Base-by-base conservation (phyloP, 768 basidiomycete genomes). In the Gelatoporia subvermispora region DNA sequence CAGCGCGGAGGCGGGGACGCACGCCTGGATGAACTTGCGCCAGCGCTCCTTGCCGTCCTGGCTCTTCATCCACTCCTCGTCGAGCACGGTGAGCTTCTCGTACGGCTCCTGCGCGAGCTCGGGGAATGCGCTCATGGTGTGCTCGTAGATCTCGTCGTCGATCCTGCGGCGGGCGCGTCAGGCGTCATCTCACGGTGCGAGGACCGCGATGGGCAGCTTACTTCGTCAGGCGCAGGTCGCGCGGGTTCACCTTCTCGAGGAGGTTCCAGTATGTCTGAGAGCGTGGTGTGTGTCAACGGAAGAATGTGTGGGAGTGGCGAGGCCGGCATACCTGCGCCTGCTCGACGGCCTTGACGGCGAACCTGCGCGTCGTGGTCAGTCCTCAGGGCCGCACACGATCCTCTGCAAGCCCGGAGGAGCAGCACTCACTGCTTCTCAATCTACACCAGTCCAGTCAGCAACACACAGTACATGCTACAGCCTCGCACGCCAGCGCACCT, bases 51-150 rank as follows among this genome's bases (percentile, higher is more conserved):
- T 99, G 43, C 89, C 93, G 8, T 80, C 77, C 1, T 75, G 67
- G 52, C 82, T 88, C 77, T 99, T 99, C 82, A 98, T 84, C 78
- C 82, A 82, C 1, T 93, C 87, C 66, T 99, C 96, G 64, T 95
- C 85, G 4, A 98, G 70, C 57, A 78, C 68, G 41, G 62, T 55
- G 16, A 87, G 67, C 31, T 71, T 69, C 28, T 67, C 68, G 40
- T 70, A 63, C 5, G 66, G 62, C 42, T 63, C 57, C 48, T 64
- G 57, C 20, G 64, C 62, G 48, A 76, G 76, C 65, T 97, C 93
- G 17, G 96, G 94, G 71, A 99, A 99, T 21, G 73, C 72, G 52
- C 72, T 64, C 65, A 84, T 74, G 49, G 86, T 77, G 62, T 93
- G 81, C 25, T 84, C 77, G 66, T 77, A 89, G 63, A 99, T 90